phyloP scores from a whole-genome alignment of 345 rosid species.

The Corchorus olitorius region DNA sequence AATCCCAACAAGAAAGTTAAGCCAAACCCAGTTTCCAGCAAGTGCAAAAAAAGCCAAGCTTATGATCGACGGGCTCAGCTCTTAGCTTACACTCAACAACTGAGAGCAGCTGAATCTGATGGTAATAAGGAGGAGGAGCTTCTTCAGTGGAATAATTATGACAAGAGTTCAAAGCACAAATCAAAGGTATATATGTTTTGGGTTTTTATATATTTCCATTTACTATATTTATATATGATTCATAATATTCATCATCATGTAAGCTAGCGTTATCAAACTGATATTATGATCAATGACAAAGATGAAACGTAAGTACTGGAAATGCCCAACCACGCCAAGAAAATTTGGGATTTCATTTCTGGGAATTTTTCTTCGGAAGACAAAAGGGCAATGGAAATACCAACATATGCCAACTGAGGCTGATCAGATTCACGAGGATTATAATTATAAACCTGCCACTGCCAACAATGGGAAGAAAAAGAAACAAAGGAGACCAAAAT shows the following conservation, averaged over 20 bases:
- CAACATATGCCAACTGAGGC: neutral
- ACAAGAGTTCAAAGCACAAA: neutral
- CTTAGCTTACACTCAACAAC: neutral
- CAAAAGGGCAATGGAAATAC: conserved; percentile 4
- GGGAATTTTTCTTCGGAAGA: conserved; percentile 6
- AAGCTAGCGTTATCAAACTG: neutral
- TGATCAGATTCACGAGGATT: neutral
- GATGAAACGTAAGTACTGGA: conserved; percentile 6
- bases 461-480: neutral
- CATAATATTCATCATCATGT: neutral
- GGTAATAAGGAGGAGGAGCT: too few species aligned
- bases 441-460: too few species aligned
- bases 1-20: neutral
- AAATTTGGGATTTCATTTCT: neutral
- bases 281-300: too few species aligned
- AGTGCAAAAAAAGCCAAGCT: neutral
- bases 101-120: neutral
- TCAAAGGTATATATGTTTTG: neutral
- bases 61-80: conserved; percentile 13
- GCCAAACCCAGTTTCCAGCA: neutral
- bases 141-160: neutral
- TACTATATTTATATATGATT: too few species aligned
- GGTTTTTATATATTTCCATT: neutral
- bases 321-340: conserved; percentile 2
- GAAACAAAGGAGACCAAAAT: too few species aligned